These are phyloP conservation scores for Medicago arabica DNA, from an alignment of 306 rosid species.

Conservation along the genomic window DNA sequence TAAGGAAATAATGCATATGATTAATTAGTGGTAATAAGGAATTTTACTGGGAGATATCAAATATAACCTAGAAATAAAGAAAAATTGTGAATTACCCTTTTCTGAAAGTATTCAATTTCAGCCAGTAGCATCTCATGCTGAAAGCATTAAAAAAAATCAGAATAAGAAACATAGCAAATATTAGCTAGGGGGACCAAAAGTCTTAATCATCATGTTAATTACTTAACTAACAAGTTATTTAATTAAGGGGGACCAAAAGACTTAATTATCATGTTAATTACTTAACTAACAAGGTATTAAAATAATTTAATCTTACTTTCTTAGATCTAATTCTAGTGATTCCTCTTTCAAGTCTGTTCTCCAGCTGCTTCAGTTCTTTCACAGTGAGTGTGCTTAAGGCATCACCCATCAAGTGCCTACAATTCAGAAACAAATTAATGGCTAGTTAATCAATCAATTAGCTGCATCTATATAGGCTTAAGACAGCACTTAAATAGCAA, in stretches of 20 bases:
- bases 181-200: neutral
- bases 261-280: neutral
- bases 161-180: conserved; percentile 8
- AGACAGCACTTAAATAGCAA: too few species aligned
- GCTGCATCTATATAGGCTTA: too few species aligned
- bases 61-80: neutral
- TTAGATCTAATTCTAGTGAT: conserved; percentile 83
- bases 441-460: too few species aligned
- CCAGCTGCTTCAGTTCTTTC: conserved; percentile 88
- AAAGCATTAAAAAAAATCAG: neutral
- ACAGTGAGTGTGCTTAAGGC: conserved; percentile 73
- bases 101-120: conserved; percentile 84
- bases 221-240: neutral
- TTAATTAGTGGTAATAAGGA: neutral
- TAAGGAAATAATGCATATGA: conserved; percentile 23
- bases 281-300: neutral
- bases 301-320: conserved; percentile 57
- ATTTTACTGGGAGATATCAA: neutral
- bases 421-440: conserved; percentile 2
- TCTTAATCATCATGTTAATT: neutral
- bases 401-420: conserved; percentile 92
- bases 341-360: conserved; percentile 88
- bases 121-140: conserved; percentile 86
- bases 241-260: neutral
- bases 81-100: conserved; percentile 59